Evolutionary conservation across 768 basidiomycete genomes (phyloP).

Genomic region (Collybia mongolica): DNA sequence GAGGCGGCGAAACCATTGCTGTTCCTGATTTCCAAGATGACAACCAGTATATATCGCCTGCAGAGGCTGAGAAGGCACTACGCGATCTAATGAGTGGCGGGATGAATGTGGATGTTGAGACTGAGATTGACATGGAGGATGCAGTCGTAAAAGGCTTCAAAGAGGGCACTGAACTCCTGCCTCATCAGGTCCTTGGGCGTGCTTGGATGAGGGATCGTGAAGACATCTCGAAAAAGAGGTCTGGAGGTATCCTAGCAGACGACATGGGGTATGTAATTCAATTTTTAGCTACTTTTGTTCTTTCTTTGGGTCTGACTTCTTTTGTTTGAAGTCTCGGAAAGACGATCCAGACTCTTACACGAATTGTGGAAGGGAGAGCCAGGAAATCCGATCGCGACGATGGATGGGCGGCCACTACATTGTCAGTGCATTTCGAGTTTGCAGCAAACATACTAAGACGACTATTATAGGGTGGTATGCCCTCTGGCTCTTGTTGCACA

Average conservation of each 20-base stretch:
- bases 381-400: conserved; percentile 66
- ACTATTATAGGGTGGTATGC: conserved; percentile 66
- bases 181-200: conserved; percentile 86
- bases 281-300: too few species aligned
- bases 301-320: conserved; percentile 3
- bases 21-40: conserved; percentile 26
- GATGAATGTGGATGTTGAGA: conserved; percentile 55
- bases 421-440: conserved; percentile 44
- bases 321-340: conserved; percentile 61
- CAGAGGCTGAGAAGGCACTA: conserved; percentile 76
- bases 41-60: conserved; percentile 32
- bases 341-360: conserved; percentile 87
- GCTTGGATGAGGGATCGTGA: conserved; percentile 89
- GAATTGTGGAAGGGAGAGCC: conserved; percentile 82
- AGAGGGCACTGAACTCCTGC: conserved; percentile 66
- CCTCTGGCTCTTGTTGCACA: conserved; percentile 88
- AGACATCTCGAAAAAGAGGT: conserved; percentile 58
- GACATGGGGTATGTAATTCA: conserved; percentile 71
- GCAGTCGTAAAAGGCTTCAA: conserved; percentile 77
- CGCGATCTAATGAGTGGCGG: conserved; percentile 73
- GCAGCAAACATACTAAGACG: conserved; percentile 1
- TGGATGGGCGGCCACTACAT: conserved; percentile 69
- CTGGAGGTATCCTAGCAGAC: conserved; percentile 89
- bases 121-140: conserved; percentile 62
- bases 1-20: conserved; percentile 29